Evolutionary conservation across 139 green algal species (phyloP).

Genomic region (Limnomonas spitsbergensis): DNA sequence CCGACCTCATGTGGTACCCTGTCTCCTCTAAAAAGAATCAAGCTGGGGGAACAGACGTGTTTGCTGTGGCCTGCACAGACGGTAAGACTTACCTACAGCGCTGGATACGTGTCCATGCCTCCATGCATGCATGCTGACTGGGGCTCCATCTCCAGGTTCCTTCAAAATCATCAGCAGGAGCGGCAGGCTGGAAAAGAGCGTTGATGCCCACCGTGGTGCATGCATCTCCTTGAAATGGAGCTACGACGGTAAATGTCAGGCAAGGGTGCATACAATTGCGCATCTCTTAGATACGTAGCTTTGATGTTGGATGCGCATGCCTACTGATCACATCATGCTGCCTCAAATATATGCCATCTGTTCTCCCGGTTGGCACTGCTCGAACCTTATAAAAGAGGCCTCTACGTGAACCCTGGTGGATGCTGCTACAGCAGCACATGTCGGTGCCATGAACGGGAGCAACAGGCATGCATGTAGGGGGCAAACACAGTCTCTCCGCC

Average conservation of each 20-base stretch:
- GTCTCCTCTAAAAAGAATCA: conserved; percentile 47
- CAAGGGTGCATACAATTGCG: no score
- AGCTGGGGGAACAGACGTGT: conserved; percentile 44
- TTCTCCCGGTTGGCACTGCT: no score
- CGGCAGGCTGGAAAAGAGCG: conserved; percentile 61
- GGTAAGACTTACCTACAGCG: conserved; percentile 33
- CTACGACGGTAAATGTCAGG: conserved; percentile 66
- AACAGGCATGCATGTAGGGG: no score
- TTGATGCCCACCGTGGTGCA: conserved; percentile 71
- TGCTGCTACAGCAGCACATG: no score
- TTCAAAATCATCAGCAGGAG: conserved; percentile 63
- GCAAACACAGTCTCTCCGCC: no score
- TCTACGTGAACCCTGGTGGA: no score
- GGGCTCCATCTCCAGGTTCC: conserved; percentile 35
- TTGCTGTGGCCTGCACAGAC: conserved; percentile 67
- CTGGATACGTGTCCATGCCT: not conserved
- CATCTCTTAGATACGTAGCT: no score
- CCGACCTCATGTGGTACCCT: conserved; percentile 66
- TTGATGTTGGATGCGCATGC: no score
- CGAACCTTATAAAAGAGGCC: no score
- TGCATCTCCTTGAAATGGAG: conserved; percentile 67
- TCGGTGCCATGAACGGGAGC: no score
- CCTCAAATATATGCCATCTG: no score
- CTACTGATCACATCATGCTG: no score
- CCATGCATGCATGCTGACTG: not conserved